Evolutionary conservation across 192 early-diverging fungal genomes (phyloP), one percentile per base, ranked within the genome.

Genomic region (Coemansia sp.): DNA sequence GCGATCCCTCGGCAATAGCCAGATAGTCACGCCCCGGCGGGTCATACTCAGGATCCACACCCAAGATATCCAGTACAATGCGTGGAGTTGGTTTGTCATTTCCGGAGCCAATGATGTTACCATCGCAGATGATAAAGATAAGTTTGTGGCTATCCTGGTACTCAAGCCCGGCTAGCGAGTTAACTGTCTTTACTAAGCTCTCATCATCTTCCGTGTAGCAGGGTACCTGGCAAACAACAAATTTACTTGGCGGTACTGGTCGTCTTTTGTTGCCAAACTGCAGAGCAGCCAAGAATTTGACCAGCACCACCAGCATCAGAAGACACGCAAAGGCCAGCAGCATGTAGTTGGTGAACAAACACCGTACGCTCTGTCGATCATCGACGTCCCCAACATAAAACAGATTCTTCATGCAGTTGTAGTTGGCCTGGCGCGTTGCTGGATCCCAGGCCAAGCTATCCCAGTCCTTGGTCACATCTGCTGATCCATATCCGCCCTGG

Each of bases 161-260:
- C 7, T 79, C 68, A 12, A 95, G 66, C 0, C 73, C 68, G 4
- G 93, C 82, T 26, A 94, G 75, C 6, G 88, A 88, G 55, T 94
- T 86, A 40, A 94, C 83, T 0, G 93, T 94, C 58, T 90, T 86
- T 7, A 82, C 66, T 26, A 96, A 68, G 14, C 83, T 85, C 18
- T 91, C 91, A 48, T 91, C 88, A 35, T 86, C 91, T 78, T 96
- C 94, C 0, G 94, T 94, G 63, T 96, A 96, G 70, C 94, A 96
- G 23, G 95, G 93, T 21, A 97, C 93, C 67, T 94, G 88, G 45
- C 87, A 88, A 60, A 97, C 94, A 42, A 96, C 87, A 81, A 94
- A 94, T 80, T 95, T 97, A 78, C 94, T 91, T 18, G 85, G 86
- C 50, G 90, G 84, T 50, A 94, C 90, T 12, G 89, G 87, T 8